A percentile compares a stretch with the other conserved stretches of the same genome.
These are phyloP conservation scores for Pseudovirgaria hyperparasitica DNA, from an alignment of 2,329 filamentous ascomycete species.

Conservation along the genomic window DNA sequence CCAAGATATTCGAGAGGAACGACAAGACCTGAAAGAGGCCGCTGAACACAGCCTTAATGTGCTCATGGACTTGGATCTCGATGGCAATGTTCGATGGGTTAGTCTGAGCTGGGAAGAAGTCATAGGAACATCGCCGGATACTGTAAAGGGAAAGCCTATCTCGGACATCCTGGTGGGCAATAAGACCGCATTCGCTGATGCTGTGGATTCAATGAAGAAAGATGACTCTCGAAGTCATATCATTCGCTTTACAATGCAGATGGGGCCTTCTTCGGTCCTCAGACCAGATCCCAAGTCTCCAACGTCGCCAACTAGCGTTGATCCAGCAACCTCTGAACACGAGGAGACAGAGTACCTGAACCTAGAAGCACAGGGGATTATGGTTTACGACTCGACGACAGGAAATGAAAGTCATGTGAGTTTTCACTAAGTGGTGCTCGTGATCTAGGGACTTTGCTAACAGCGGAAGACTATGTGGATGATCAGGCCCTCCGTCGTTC, in stretches of 20 bases:
- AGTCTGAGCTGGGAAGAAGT: constrained; percentile 94
- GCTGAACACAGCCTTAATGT: constrained; percentile 95
- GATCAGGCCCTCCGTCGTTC: constrained; percentile 80
- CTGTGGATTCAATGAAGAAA: constrained; percentile 69
- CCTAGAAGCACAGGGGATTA: constrained; percentile 93
- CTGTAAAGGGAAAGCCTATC: constrained; percentile 64
- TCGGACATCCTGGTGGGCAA: constrained; percentile 72
- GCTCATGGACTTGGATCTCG: constrained; percentile 84
- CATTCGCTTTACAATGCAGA: constrained; percentile 28
- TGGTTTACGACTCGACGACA: constrained; percentile 85
- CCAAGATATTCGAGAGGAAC: constrained; percentile 83
- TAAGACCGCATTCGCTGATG: constrained; percentile 66
- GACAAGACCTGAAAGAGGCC: constrained; percentile 86
- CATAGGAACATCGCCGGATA: constrained; percentile 63
- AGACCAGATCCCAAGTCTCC: constrained; percentile 17
- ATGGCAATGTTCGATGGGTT: constrained; percentile 87
- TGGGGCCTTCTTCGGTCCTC: constrained; percentile 23
- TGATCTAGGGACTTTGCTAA: constrained; percentile 14
- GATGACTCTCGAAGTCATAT: constrained; percentile 90
- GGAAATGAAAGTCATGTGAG: constrained; percentile 84
- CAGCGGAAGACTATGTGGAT: constrained; percentile 92
- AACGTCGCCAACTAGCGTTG: constrained; percentile 11
- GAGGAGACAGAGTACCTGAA: constrained; percentile 49
- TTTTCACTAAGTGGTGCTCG: constrained; percentile 15
- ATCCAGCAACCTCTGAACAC: constrained; percentile 16